These are phyloP conservation scores for Saccharomyces hybrid DNA, from an alignment of 1,139 yeast genomes.

Conservation along the genomic window DNA sequence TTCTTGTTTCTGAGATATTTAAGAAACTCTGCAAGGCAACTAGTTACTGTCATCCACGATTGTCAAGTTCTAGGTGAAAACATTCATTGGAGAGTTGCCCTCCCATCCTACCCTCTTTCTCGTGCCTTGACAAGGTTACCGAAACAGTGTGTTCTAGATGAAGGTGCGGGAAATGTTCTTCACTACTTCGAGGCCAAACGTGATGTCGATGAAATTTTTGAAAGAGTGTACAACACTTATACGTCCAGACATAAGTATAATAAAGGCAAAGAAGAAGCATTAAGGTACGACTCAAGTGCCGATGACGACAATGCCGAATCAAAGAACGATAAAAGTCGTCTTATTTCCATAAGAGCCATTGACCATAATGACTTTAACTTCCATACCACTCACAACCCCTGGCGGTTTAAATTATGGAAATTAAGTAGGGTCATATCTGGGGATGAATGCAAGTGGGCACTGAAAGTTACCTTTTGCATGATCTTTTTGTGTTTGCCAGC, in stretches of 20 bases:
- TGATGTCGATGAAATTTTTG: slow-evolving; percentile 44
- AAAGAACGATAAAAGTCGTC: slow-evolving; percentile 5
- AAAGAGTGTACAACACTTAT: slow-evolving; percentile 36
- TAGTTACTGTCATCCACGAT: slow-evolving; percentile 21
- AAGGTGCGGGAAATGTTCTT: slow-evolving; percentile 40
- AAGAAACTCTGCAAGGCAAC: slow-evolving; percentile 33
- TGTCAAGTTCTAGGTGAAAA: slow-evolving; percentile 16
- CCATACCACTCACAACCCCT: slow-evolving; percentile 31
- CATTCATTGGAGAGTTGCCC: slow-evolving; percentile 30
- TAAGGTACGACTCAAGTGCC: background rate
- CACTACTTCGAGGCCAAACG: slow-evolving; percentile 37
- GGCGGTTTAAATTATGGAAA: slow-evolving; percentile 35
- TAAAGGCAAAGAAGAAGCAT: background rate
- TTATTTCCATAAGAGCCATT: slow-evolving; percentile 30
- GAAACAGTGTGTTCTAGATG: slow-evolving; percentile 38
- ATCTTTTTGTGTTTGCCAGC: slow-evolving; percentile 37
- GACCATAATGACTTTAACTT: slow-evolving; percentile 36
- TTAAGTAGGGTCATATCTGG: slow-evolving; percentile 32
- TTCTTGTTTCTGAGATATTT: slow-evolving; percentile 34
- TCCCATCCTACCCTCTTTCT: slow-evolving; percentile 36
- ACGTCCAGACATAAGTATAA: slow-evolving; percentile 32
- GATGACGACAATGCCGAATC: slow-evolving; percentile 2
- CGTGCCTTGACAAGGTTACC: slow-evolving; percentile 38
- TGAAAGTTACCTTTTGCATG: slow-evolving; percentile 35
- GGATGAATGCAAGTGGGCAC: slow-evolving; percentile 38